Evolutionary conservation across 163 green algal genomes (phyloP).

Genomic region (Volvox carteri): DNA sequence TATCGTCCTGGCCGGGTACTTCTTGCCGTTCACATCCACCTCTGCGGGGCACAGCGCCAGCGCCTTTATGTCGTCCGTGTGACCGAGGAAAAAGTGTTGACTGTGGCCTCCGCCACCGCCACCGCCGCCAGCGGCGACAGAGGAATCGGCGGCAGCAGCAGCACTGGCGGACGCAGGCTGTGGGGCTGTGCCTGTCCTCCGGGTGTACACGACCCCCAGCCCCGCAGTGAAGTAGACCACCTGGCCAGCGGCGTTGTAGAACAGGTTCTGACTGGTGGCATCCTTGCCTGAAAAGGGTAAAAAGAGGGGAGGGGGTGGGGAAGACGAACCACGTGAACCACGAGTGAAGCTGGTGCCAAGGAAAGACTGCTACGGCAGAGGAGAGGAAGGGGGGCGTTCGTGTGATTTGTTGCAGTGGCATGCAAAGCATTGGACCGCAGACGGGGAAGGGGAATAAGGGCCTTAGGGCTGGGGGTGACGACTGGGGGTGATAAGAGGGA

Average conservation of each 20-base stretch:
- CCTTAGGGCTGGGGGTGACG: too few species aligned
- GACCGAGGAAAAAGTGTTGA: slow-evolving; percentile 81
- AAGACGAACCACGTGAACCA: too few species aligned
- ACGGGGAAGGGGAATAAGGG: too few species aligned
- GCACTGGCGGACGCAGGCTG: background rate
- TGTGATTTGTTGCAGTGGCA: too few species aligned
- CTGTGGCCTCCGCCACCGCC: slow-evolving; percentile 18
- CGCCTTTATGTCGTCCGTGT: slow-evolving; percentile 80
- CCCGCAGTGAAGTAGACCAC: slow-evolving; percentile 76
- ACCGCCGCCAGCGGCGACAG: background rate
- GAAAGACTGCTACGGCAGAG: too few species aligned
- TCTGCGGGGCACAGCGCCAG: slow-evolving; percentile 72
- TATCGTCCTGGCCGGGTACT: slow-evolving; percentile 67
- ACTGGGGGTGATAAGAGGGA: too few species aligned
- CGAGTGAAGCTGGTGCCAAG: too few species aligned
- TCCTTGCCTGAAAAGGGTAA: slow-evolving; percentile 63
- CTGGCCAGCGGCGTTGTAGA: slow-evolving; percentile 70
- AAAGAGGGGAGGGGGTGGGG: background rate
- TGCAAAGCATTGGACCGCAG: too few species aligned
- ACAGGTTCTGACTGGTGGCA: slow-evolving; percentile 75
- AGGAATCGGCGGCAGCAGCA: background rate
- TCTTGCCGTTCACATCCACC: slow-evolving; percentile 56
- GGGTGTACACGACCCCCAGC: slow-evolving; percentile 75
- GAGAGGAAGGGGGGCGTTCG: too few species aligned
- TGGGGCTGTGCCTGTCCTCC: background rate